phyloP scores from a whole-genome alignment of 2,329 filamentous ascomycete genomes.

The Neopestalotiopsis rosae region DNA sequence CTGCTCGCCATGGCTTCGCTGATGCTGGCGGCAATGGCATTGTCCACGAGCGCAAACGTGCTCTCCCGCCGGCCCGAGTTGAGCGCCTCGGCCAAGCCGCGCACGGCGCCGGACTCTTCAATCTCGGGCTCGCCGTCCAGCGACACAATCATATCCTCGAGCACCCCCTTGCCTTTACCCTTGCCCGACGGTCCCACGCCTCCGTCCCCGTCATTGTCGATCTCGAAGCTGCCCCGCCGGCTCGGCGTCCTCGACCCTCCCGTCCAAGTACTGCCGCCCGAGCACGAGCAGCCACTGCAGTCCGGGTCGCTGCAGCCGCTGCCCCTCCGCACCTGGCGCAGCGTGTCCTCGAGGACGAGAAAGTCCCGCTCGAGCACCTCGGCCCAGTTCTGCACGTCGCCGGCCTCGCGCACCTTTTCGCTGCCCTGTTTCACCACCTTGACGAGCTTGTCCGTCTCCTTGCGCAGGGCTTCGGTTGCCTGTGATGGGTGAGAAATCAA shows the following conservation, averaged over 20 bases:
- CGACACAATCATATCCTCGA: conserved; percentile 16
- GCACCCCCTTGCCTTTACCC: conserved; percentile 14
- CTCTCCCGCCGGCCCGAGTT: not conserved
- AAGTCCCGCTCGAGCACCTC: conserved; percentile 78
- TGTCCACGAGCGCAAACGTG: conserved; percentile 26
- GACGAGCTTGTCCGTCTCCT: conserved; percentile 70
- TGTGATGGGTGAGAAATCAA: too few relatives aligned
- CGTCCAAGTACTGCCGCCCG: conserved; percentile 33
- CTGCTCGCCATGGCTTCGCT: conserved; percentile 37
- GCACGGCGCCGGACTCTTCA: conserved; percentile 15
- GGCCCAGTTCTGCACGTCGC: conserved; percentile 86
- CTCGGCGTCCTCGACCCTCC: conserved; percentile 33
- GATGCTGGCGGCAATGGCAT: conserved; percentile 34
- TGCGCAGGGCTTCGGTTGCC: conserved; percentile 63
- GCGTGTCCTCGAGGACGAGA: conserved; percentile 67
- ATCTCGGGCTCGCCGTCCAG: not conserved
- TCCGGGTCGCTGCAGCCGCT: conserved; percentile 20
- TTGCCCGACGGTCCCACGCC: conserved; percentile 21
- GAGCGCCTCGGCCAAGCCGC: not conserved
- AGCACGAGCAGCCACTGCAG: conserved; percentile 28
- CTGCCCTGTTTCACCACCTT: conserved; percentile 67
- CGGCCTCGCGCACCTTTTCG: conserved; percentile 75
- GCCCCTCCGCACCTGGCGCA: conserved; percentile 56
- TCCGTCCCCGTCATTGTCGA: conserved; percentile 40
- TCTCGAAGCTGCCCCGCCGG: conserved; percentile 31